phyloP scores from a whole-genome alignment of 768 basidiomycete species.

The Rhizopogon rudus region DNA sequence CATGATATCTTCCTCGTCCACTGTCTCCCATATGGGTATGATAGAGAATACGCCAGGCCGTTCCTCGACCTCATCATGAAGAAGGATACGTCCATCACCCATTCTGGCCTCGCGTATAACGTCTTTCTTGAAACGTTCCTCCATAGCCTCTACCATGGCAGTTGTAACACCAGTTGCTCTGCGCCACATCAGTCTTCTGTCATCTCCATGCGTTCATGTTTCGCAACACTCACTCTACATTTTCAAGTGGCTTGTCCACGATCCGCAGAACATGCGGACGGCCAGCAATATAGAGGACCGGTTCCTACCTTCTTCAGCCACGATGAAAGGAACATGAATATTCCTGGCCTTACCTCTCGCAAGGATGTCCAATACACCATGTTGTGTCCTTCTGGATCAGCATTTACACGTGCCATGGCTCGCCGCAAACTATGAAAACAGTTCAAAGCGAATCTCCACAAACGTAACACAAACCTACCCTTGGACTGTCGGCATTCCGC shows the following conservation, averaged over 20 bases:
- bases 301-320: slow-evolving; percentile 52
- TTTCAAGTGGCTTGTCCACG: slow-evolving; percentile 83
- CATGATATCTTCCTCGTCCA: slow-evolving; percentile 76
- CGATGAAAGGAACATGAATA: neutral
- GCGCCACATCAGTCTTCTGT: neutral
- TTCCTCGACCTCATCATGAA: slow-evolving; percentile 96
- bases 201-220: neutral
- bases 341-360: slow-evolving; percentile 58
- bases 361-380: slow-evolving; percentile 92
- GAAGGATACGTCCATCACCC: slow-evolving; percentile 69
- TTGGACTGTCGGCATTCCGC: slow-evolving; percentile 93
- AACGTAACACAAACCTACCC: slow-evolving; percentile 44
- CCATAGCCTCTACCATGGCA: slow-evolving; percentile 87
- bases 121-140: slow-evolving; percentile 81
- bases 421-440: slow-evolving; percentile 54
- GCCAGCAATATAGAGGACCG: slow-evolving; percentile 86
- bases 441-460: neutral
- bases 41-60: slow-evolving; percentile 86
- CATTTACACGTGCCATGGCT: slow-evolving; percentile 75
- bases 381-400: slow-evolving; percentile 70
- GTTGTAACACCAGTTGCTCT: slow-evolving; percentile 95
- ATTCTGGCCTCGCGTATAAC: slow-evolving; percentile 75
- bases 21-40: slow-evolving; percentile 92
- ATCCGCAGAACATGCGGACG: slow-evolving; percentile 88
- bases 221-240: slow-evolving; percentile 71